A percentile compares a stretch with the other conserved stretches of the same genome.
These are phyloP conservation scores for Fusarium xyrophilum DNA, from an alignment of 2,329 filamentous ascomycete genomes.

Conservation along the genomic window DNA sequence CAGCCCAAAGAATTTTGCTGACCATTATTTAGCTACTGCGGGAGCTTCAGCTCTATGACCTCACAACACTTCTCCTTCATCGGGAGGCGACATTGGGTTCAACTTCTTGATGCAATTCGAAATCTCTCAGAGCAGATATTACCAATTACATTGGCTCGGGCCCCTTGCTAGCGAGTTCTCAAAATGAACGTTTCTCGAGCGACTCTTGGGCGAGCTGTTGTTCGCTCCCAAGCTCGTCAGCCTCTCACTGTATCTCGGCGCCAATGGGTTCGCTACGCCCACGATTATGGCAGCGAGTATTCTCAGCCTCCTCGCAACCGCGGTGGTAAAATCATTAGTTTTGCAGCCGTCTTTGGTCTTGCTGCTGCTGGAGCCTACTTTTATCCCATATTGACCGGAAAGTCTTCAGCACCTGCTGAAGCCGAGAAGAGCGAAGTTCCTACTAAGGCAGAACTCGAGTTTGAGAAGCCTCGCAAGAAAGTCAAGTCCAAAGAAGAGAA, in stretches of 20 bases:
- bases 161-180: not conserved
- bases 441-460: conserved; percentile 63
- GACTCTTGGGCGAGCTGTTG: conserved; percentile 41
- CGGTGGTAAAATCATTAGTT: conserved; percentile 43
- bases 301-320: conserved; percentile 30
- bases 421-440: conserved; percentile 19
- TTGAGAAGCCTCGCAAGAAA: conserved; percentile 69
- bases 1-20: conserved; percentile 42
- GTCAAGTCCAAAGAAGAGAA: conserved; percentile 72
- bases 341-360: conserved; percentile 48
- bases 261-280: conserved; percentile 45
- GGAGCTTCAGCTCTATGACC: conserved; percentile 39
- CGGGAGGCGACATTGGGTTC: conserved; percentile 15
- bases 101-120: conserved; percentile 3
- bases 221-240: conserved; percentile 37
- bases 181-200: conserved; percentile 45
- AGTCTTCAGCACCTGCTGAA: conserved; percentile 33
- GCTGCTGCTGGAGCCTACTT: conserved; percentile 50
- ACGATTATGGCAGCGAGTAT: conserved; percentile 39
- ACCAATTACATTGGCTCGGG: conserved; percentile 3
- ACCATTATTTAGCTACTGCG: conserved; percentile 16
- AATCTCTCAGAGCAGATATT: not conserved
- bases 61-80: conserved; percentile 32
- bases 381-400: conserved; percentile 47
- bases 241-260: conserved; percentile 32